These are phyloP conservation scores for Leishmania guyanensis DNA, from an alignment of 208 protist species.

Conservation along the genomic window DNA sequence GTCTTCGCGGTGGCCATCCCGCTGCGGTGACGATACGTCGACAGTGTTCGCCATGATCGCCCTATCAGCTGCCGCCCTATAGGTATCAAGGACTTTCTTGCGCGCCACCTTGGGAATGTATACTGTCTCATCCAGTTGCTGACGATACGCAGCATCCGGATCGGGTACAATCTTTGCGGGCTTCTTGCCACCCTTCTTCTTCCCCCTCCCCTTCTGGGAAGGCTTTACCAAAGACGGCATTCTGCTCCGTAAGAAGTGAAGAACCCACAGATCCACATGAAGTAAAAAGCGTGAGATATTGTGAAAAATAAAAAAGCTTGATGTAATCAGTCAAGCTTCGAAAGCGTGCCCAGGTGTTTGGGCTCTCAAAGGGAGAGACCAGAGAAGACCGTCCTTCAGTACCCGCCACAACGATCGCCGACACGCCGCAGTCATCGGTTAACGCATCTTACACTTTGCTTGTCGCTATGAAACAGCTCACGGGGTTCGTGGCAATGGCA, in stretches of 20 bases:
- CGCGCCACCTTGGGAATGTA: conserved; percentile 48
- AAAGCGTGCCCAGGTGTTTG: no score
- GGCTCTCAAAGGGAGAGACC: background rate
- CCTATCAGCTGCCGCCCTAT: conserved; percentile 10
- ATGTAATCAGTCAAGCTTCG: background rate
- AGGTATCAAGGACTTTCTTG: conserved; percentile 6
- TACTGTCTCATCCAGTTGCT: conserved; percentile 41
- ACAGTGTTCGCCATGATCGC: conserved; percentile 25
- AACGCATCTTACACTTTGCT: background rate
- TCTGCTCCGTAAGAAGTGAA: background rate
- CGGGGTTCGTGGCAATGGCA: background rate
- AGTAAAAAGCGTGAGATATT: background rate
- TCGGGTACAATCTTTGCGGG: conserved; percentile 35
- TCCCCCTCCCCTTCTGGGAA: conserved; percentile 38
- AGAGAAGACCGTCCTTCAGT: background rate
- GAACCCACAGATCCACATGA: background rate
- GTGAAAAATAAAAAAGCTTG: background rate
- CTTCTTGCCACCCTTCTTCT: conserved; percentile 33
- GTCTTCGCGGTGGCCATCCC: background rate
- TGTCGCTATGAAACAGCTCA: background rate
- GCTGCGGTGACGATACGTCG: background rate
- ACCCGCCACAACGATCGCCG: background rate
- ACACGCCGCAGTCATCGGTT: background rate
- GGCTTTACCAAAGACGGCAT: conserved; percentile 15
- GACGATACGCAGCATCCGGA: conserved; percentile 44